Conservation (phyloP, 2,329 filamentous ascomycete genomes). For the Fusarium sp. region DNA sequence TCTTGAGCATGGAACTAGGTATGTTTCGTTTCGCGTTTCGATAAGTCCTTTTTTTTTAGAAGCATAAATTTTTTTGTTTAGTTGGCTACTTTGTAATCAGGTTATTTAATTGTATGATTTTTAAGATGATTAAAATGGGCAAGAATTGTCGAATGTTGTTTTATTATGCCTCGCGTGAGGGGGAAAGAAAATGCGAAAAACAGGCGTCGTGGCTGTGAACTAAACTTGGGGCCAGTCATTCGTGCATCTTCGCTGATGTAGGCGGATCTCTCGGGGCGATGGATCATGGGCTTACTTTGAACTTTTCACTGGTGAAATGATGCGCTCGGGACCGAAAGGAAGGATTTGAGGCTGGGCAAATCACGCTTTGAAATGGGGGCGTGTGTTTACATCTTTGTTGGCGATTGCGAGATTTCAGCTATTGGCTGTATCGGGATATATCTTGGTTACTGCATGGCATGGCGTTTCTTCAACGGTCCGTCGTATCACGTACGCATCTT, state of each 20-base stretch:
- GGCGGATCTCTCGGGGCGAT: conserved; percentile 23
- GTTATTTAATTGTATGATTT: neutral
- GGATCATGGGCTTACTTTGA: neutral
- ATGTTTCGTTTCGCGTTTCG: conserved; percentile 34
- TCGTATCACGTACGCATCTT: neutral
- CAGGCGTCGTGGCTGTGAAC: conserved; percentile 23
- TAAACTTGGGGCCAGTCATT: neutral
- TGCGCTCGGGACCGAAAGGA: conserved; percentile 28
- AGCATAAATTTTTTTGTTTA: neutral
- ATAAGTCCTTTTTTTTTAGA: conserved; percentile 21
- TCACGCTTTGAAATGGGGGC: neutral
- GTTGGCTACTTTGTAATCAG: neutral
- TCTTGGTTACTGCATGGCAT: conserved; percentile 22
- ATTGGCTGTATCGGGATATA: conserved; percentile 27
- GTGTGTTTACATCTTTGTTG: neutral
- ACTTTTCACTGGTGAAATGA: conserved; percentile 2
- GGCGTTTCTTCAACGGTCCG: neutral
- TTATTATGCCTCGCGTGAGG: neutral
- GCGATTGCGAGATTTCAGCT: conserved; percentile 29
- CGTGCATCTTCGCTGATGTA: neutral
- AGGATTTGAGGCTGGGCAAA: neutral
- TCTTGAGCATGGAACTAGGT: conserved; percentile 16
- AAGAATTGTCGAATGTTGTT: neutral
- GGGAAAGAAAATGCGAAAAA: neutral
- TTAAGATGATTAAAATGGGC: neutral